Base-by-base conservation (phyloP, 345 rosid genomes). In the Geranium rotundifolium region DNA sequence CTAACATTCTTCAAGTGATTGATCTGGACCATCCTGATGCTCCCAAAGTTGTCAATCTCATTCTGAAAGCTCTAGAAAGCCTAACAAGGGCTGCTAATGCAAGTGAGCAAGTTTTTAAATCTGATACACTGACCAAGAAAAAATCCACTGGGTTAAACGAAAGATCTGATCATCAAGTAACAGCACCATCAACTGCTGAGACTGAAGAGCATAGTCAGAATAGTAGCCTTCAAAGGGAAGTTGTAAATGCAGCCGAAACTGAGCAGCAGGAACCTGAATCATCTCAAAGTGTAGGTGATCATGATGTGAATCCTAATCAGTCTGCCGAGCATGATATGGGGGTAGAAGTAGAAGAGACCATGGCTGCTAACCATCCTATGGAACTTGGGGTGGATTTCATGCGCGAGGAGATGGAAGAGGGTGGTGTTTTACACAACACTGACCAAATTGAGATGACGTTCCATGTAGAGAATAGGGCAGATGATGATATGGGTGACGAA, bases 11-110 rank as follows among this genome's bases (percentile, higher is more conserved):
- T 72, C 82, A 84, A 66, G 95, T 80, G 67, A 77, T 92, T 66
- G 98, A 92, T 78, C 79, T 92, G 62, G 98, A 92, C 72, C 96
- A 92, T 83, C 96, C 96, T 61, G 91, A 92, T 76, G 89, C 98
- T 73, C 88, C 96, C 13, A 92, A 87, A 70, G 77, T 81, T 77
- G 93, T 87, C 54, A 87, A 82, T 70, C 89, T 92, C 78, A 76
- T 92, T 23, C 81, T 92, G 19, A 92, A 89, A 80, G 85, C 89
- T 64, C 76, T 92, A 64, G 98, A 92, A 71, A 84, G 88, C 75
- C 74, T 92, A 50, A 85, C 96, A 37, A 85, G 95, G 75, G 95
- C 95, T 80, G 96, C 93, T 64, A 92, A 89, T 87, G 81, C 88
- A 63, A 82, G 81, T 55, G 91, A 87, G 73, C 98, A 84, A 61